Evolutionary conservation across 352 stramenopile genomes (phyloP), one percentile per base, ranked within the genome.

Genomic region (Albugo candida): DNA sequence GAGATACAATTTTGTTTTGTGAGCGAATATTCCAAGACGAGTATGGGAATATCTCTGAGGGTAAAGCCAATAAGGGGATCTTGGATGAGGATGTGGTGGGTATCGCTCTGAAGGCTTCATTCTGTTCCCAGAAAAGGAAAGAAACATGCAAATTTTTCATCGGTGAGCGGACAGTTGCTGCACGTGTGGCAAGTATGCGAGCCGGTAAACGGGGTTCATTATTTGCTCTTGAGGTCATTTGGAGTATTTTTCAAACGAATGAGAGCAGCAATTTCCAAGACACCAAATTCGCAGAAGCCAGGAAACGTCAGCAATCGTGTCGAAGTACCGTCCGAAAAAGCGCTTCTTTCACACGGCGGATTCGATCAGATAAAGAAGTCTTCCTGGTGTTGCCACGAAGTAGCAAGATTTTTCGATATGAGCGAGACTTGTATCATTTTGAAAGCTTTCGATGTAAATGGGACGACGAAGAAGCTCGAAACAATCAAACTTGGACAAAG

Each of bases 1-100:
- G 84, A 10, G 86, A 96, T 52, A 89, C 79, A 20, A 83, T 95
- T 4, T 70, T 96, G 39, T 95, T 95, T 50, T 92, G 81, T 18
- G 84, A 96, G 56, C 72, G 86, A 14, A 67, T 96, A n/a, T 71
- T 81, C 42, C 65, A 60, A 19, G 38, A 43, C 14, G 45, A 51
- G 10, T 45, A 48, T 12, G 51, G 44, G 12, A 49, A 45, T n/a
- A 41, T 58, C 17, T 36, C 47, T n/a, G 47, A 55, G n/a, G 48
- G 56, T 2, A 42, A 45, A 20, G 14, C 34, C 18, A 36, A 20
- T 36, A 53, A 52, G 1, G 21, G 48, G 10, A 43, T 49, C 39
- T 55, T 36, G 42, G 10, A 49, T 5, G 41, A 51, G 35, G 16
- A 43, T 41, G 19, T 38, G 43, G 6, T 35, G 17, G 31, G 49